phyloP scores from a whole-genome alignment of 352 stramenopile species.

The Pythium chondricola region DNA sequence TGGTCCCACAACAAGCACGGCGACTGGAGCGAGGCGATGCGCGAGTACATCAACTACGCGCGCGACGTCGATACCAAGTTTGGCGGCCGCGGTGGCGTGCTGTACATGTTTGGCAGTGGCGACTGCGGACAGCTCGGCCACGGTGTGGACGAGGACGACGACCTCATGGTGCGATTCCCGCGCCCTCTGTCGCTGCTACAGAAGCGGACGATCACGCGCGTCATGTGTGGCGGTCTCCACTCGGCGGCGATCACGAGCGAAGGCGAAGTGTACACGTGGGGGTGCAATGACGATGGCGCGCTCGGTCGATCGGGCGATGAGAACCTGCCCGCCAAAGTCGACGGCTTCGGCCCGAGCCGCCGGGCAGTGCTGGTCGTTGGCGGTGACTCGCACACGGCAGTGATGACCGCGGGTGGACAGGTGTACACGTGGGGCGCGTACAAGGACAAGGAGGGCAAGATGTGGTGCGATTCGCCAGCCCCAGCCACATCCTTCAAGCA shows the following conservation, averaged over 20 bases:
- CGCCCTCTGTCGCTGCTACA: slow-evolving; percentile 37
- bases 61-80: slow-evolving; percentile 59
- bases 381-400: slow-evolving; percentile 93
- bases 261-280: slow-evolving; percentile 93
- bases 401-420: slow-evolving; percentile 81
- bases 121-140: slow-evolving; percentile 92
- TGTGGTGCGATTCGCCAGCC: slow-evolving; percentile 80
- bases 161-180: slow-evolving; percentile 78
- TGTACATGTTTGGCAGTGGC: slow-evolving; percentile 87
- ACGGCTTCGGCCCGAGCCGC: slow-evolving; percentile 42
- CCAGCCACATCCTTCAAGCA: slow-evolving; percentile 74
- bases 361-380: slow-evolving; percentile 71
- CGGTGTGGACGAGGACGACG: slow-evolving; percentile 69
- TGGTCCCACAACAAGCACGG: slow-evolving; percentile 51
- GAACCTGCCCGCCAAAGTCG: slow-evolving; percentile 60
- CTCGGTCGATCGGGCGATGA: slow-evolving; percentile 84
- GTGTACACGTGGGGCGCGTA: slow-evolving; percentile 95
- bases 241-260: slow-evolving; percentile 79
- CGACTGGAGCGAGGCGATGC: slow-evolving; percentile 73
- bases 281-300: slow-evolving; percentile 88
- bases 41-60: slow-evolving; percentile 71
- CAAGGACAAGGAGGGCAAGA: slow-evolving; percentile 95
- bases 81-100: slow-evolving; percentile 30
- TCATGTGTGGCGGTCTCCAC: slow-evolving; percentile 91
- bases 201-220: slow-evolving; percentile 44